phyloP scores from a whole-genome alignment of 768 basidiomycete genomes.

The Naganishia vishniacii region DNA sequence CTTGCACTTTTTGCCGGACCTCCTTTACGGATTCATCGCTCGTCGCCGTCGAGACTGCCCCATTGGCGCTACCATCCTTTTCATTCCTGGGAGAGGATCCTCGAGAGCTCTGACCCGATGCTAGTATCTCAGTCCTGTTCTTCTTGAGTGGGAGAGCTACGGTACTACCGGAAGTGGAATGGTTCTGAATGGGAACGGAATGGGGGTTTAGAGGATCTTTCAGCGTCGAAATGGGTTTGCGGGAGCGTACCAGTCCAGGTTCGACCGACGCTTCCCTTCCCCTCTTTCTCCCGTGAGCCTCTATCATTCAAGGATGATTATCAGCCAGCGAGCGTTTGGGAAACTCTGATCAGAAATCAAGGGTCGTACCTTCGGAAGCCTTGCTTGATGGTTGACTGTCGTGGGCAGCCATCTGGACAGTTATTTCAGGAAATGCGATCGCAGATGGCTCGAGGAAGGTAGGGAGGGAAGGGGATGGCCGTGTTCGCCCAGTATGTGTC shows the following conservation, averaged over 20 bases:
- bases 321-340: neutral
- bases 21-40: conserved; percentile 23
- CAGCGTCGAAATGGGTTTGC: neutral
- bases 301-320: neutral
- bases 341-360: neutral
- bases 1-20: conserved; percentile 21
- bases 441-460: conserved; percentile 7
- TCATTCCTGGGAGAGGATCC: neutral
- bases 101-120: neutral
- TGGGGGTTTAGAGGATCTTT: neutral
- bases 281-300: conserved; percentile 10
- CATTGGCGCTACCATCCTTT: conserved; percentile 10
- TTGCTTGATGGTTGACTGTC: conserved; percentile 1
- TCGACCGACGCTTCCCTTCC: conserved; percentile 16
- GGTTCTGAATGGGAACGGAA: neutral
- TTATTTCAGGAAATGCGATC: neutral
- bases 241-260: conserved; percentile 6
- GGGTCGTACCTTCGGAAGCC: conserved; percentile 8
- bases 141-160: conserved; percentile 14
- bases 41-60: neutral
- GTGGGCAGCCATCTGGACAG: conserved; percentile 16
- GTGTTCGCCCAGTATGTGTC: too few species aligned
- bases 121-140: conserved; percentile 16
- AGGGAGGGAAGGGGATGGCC: neutral
- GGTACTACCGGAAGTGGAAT: neutral